These are phyloP conservation scores for Cryomyces minteri DNA, from an alignment of 495 filamentous ascomycete genomes.

Conservation along the genomic window DNA sequence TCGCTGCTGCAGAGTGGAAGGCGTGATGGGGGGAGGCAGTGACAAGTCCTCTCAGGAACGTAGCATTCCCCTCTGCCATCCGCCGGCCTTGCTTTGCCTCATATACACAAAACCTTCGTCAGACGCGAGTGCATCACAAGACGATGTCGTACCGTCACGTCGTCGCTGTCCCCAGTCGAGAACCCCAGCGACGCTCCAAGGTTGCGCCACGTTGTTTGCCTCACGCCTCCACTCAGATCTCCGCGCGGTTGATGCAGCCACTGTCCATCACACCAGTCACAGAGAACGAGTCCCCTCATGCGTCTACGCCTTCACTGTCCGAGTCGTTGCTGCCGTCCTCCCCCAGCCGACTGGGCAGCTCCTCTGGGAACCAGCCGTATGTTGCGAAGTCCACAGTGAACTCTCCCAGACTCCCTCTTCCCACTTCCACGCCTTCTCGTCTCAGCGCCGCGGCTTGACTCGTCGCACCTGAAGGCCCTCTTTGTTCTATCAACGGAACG, in stretches of 20 bases:
- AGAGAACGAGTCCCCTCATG: neutral
- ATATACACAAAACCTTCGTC: too few relatives aligned
- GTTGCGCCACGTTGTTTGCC: neutral
- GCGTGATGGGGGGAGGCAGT: too few relatives aligned
- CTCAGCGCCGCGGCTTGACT: conserved; percentile 18
- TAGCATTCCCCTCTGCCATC: too few relatives aligned
- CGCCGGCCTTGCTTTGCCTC: too few relatives aligned
- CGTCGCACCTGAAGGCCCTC: conserved; percentile 16
- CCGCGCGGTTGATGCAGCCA: neutral
- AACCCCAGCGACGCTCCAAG: too few relatives aligned
- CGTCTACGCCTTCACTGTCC: neutral
- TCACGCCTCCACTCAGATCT: conserved; percentile 1
- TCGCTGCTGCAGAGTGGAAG: too few relatives aligned
- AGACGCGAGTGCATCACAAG: too few relatives aligned
- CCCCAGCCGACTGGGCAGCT: conserved; percentile 16
- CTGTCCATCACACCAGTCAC: neutral
- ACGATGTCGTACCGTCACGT: too few relatives aligned
- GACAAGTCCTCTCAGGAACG: too few relatives aligned
- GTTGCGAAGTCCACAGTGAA: conserved; percentile 12
- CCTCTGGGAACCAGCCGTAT: conserved; percentile 22
- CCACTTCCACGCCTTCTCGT: conserved; percentile 19
- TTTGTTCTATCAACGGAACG: conserved; percentile 6
- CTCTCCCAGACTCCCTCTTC: conserved; percentile 17
- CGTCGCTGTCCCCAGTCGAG: too few relatives aligned
- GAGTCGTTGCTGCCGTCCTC: conserved; percentile 3